A percentile compares a stretch with the other conserved stretches of the same genome.
These are phyloP conservation scores for Zizania palustris DNA, from an alignment of 202 grass and related monocot genomes.

Conservation along the genomic window DNA sequence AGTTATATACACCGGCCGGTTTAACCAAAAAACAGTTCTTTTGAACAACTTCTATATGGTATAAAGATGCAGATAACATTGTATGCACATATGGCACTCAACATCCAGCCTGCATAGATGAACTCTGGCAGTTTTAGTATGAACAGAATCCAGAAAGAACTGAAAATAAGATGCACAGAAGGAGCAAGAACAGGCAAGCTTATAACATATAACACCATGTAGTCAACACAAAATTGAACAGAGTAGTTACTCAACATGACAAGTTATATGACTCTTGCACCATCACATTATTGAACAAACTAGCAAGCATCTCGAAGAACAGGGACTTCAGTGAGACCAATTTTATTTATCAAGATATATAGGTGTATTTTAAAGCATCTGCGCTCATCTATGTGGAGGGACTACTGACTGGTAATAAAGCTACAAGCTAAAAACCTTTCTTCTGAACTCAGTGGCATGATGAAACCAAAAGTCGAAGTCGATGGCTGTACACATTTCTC, in stretches of 20 bases:
- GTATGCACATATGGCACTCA: not conserved
- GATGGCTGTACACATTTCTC: slow-evolving; percentile 61
- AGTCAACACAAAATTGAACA: slow-evolving; percentile 22
- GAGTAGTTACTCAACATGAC: slow-evolving; percentile 28
- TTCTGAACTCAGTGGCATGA: slow-evolving; percentile 40
- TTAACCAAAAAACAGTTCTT: not conserved
- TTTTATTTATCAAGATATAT: slow-evolving; percentile 50
- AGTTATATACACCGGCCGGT: no score
- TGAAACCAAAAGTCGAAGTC: slow-evolving; percentile 40
- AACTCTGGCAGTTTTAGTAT: not conserved
- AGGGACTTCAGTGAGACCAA: slow-evolving; percentile 27
- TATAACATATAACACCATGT: slow-evolving; percentile 1
- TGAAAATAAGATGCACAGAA: not conserved
- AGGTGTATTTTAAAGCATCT: slow-evolving; percentile 33
- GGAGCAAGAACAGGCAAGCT: not conserved
- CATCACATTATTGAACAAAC: slow-evolving; percentile 18
- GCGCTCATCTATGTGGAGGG: slow-evolving; percentile 34
- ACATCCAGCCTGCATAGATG: not conserved
- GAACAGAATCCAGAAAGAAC: not conserved
- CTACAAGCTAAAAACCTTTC: slow-evolving; percentile 35
- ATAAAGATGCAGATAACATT: not conserved
- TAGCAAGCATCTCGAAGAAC: slow-evolving; percentile 23
- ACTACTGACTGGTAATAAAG: slow-evolving; percentile 15
- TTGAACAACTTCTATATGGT: not conserved
- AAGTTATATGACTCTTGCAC: slow-evolving; percentile 13